Conservation (phyloP, 2,329 filamentous ascomycete species). For the Trichoderma simmonsii region DNA sequence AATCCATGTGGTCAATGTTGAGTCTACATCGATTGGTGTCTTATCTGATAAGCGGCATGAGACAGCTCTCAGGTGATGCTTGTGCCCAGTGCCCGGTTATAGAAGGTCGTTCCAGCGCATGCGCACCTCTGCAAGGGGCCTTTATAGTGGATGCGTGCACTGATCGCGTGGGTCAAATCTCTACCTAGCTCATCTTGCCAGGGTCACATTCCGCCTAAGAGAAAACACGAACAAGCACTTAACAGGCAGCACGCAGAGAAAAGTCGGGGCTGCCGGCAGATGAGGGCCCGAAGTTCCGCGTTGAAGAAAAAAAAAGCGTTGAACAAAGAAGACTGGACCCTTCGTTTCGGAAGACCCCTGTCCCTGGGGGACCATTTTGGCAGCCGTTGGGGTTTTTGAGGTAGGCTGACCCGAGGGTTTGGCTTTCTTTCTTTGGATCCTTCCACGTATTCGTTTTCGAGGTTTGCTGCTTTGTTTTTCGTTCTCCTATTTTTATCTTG, state of each 20-base stretch:
- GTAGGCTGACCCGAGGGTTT: not conserved
- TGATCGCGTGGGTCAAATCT: not conserved
- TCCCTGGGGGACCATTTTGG: not conserved
- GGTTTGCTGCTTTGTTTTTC: not conserved
- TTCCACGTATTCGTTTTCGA: slow-evolving; percentile 10
- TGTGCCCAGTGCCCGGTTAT: not conserved
- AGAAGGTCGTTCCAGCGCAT: slow-evolving; percentile 5
- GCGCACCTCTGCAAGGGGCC: not conserved
- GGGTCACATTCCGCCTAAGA: slow-evolving; percentile 4
- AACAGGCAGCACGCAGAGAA: not conserved
- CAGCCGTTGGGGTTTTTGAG: not conserved
- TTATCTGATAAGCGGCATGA: not conserved
- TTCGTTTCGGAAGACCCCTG: slow-evolving; percentile 4
- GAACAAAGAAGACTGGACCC: not conserved
- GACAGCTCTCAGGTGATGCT: slow-evolving; percentile 6
- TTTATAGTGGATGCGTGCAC: slow-evolving; percentile 6
- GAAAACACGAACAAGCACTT: not conserved
- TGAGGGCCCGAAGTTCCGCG: not conserved
- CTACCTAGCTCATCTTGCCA: not conserved
- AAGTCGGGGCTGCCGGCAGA: slow-evolving; percentile 8
- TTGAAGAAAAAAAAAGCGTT: not conserved
- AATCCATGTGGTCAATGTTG: not conserved
- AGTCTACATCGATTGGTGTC: not conserved
- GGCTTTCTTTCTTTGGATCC: not conserved
- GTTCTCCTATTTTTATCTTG: not conserved